These are phyloP conservation scores for Venturia asperata DNA, from an alignment of 2,329 filamentous ascomycete species.

Conservation along the genomic window DNA sequence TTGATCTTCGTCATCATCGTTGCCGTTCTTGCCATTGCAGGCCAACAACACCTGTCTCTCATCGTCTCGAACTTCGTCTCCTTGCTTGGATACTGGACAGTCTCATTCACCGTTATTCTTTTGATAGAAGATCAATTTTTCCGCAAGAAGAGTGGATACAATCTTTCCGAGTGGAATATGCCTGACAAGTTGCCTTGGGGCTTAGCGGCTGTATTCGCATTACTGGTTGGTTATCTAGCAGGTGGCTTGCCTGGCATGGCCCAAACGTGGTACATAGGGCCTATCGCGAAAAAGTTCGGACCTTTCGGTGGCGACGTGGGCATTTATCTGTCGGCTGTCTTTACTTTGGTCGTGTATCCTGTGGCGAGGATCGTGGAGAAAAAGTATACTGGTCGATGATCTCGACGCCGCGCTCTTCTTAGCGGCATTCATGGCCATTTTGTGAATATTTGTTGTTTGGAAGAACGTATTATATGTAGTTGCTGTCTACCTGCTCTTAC, in stretches of 20 bases:
- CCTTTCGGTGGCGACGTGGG: conserved; percentile 27
- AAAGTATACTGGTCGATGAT: conserved; percentile 22
- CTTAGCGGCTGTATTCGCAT: conserved; percentile 35
- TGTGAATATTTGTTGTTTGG: background rate
- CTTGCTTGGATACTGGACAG: conserved; percentile 43
- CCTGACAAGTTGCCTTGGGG: conserved; percentile 37
- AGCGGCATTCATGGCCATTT: background rate
- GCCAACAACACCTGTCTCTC: conserved; percentile 35
- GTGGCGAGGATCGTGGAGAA: conserved; percentile 27
- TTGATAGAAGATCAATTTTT: conserved; percentile 42
- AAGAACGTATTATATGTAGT: background rate
- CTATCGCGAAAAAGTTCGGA: conserved; percentile 27
- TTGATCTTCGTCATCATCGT: conserved; percentile 38
- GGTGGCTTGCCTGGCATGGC: conserved; percentile 53
- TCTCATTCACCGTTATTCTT: conserved; percentile 41
- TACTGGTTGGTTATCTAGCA: conserved; percentile 32
- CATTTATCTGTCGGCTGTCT: conserved; percentile 27
- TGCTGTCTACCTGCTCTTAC: no score
- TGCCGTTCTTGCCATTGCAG: conserved; percentile 38
- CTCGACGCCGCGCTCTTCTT: background rate
- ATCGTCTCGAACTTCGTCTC: conserved; percentile 42
- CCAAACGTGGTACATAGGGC: conserved; percentile 45
- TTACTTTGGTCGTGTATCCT: conserved; percentile 28
- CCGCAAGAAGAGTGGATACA: conserved; percentile 36
- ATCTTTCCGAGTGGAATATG: conserved; percentile 41